Percentiles rank a stretch among this genome's conserved stretches.
Conservation (phyloP, 2,329 filamentous ascomycete species). For the Macrophomina tecta region DNA sequence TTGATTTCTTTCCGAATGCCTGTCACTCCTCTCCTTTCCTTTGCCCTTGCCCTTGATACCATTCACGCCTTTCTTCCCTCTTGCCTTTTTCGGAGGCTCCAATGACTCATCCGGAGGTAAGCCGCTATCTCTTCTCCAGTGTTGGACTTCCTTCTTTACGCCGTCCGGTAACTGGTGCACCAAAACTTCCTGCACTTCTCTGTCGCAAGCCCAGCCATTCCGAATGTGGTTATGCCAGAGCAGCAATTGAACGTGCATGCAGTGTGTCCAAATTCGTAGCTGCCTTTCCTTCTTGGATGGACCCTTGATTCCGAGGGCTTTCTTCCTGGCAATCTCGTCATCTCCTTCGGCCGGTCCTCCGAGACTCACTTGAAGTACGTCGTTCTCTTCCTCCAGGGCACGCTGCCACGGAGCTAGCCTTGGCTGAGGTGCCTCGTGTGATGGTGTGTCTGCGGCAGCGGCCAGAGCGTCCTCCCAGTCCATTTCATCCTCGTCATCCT, state of each 20-base stretch:
- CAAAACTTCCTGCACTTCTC: constrained; percentile 41
- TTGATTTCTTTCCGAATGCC: constrained; percentile 49
- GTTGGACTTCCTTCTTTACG: constrained; percentile 45
- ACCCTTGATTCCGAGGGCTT: constrained; percentile 74
- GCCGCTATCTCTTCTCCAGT: constrained; percentile 73
- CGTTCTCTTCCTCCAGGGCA: constrained; percentile 29
- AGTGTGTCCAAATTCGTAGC: constrained; percentile 80
- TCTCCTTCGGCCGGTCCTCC: constrained; percentile 13
- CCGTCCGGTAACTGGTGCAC: constrained; percentile 38
- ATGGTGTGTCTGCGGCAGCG: constrained; percentile 40
- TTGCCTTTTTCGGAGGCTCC: not conserved
- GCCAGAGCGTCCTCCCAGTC: constrained; percentile 47
- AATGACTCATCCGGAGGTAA: constrained; percentile 55
- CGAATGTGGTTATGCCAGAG: constrained; percentile 86
- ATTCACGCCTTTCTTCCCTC: constrained; percentile 31
- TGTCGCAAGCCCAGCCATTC: constrained; percentile 46
- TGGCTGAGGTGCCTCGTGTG: not conserved
- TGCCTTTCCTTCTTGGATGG: constrained; percentile 83
- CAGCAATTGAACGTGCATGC: constrained; percentile 84
- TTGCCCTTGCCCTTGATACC: constrained; percentile 38
- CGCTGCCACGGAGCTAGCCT: constrained; percentile 17
- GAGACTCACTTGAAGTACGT: constrained; percentile 35
- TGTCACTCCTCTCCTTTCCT: constrained; percentile 46
- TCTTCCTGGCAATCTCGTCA: constrained; percentile 38
- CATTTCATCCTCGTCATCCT: constrained; percentile 37